Evolutionary conservation across 768 basidiomycete genomes (phyloP), one percentile per base, ranked within the genome.

Genomic region (Kwoniella europaea): DNA sequence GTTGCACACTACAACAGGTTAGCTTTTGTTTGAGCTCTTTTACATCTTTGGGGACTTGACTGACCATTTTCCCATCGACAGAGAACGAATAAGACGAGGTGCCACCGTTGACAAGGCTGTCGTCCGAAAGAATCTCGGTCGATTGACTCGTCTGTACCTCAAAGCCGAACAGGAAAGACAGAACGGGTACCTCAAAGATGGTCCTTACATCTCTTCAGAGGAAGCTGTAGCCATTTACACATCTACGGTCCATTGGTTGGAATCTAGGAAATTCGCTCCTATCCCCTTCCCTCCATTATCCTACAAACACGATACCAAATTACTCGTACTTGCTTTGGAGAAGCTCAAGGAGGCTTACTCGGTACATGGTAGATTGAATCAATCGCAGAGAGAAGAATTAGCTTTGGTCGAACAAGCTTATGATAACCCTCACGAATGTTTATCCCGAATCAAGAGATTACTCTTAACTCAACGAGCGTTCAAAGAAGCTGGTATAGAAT

Each of bases 81-180:
- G 76, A 68, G 75, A 78, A 63, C 70, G 96, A 86, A 98, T 98
- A 72, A 89, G 94, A 53, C 91, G 96, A 76, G 96, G 82, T 60
- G 82, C 82, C 10, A 83, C 82, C 2, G 82, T 83, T 57, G 82
- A 83, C 74, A 99, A 99, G 85, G 96, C 96, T 4, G 96, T 99
- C 56, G 94, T 96, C 16, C 96, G 98, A 88, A 98, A 99, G 89
- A 99, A 99, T 83, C 86, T 99, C 53, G 97, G 97, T 71, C 92
- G 97, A 80, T 89, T 99, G 62, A 99, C 97, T 73, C 93, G 97
- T 73, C 88, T 99, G 2, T 99, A 98, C 84, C 87, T 98, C 77
- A 99, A 99, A 86, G 96, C 97, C 27, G 97, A 99, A 85, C 97
- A 99, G 82, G 97, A 99, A 85, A 87, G 97, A 71, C 97, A 98